A percentile compares a stretch with the other conserved stretches of the same genome.
Evolutionary conservation across 2,329 filamentous ascomycete genomes (phyloP).

Genomic region (Beauveria sp.): DNA sequence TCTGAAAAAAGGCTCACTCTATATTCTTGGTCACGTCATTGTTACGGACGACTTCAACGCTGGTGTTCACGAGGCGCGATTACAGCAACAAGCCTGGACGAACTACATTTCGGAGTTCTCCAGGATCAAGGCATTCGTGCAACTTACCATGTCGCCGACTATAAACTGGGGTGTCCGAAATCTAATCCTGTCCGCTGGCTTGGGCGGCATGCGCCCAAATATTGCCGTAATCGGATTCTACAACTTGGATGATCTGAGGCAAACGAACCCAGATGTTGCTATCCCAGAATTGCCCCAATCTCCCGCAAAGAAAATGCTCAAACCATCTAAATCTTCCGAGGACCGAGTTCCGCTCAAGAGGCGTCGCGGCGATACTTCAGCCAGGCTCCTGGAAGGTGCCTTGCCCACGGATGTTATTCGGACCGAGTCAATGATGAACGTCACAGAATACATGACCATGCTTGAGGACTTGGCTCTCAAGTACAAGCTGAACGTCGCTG

Average conservation of each 20-base stretch:
- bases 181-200: conserved; percentile 68
- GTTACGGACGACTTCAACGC: conserved; percentile 74
- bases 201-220: conserved; percentile 84
- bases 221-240: conserved; percentile 77
- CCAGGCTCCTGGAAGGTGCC: conserved; percentile 46
- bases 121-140: conserved; percentile 82
- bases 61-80: conserved; percentile 71
- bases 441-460: conserved; percentile 71
- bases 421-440: conserved; percentile 60
- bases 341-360: conserved; percentile 26
- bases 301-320: conserved; percentile 23
- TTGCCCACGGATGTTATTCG: conserved; percentile 64
- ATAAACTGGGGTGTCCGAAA: conserved; percentile 83
- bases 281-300: conserved; percentile 43
- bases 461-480: conserved; percentile 73
- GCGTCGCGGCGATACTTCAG: conserved; percentile 45
- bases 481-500: conserved; percentile 74
- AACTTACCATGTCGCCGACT: conserved; percentile 73
- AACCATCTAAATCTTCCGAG: conserved; percentile 21
- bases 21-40: conserved; percentile 81
- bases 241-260: conserved; percentile 68
- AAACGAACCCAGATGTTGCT: conserved; percentile 46
- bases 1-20: conserved; percentile 77
- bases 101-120: conserved; percentile 78
- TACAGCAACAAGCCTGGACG: conserved; percentile 75